Evolutionary conservation across 2,329 filamentous ascomycete species (phyloP).

Genomic region (Phaeosphaeriaceae sp.): DNA sequence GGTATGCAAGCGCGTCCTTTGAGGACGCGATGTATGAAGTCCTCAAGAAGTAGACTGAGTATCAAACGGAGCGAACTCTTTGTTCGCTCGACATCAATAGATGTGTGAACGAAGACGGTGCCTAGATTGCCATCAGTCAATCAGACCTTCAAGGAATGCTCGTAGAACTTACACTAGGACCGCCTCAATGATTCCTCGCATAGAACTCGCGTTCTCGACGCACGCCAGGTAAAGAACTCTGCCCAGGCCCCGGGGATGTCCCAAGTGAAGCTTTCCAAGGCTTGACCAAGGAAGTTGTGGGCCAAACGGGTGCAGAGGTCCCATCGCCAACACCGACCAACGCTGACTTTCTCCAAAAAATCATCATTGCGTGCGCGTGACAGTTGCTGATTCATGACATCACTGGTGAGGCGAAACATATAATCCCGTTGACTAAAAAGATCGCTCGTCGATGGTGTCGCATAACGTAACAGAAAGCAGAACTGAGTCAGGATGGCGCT

Average conservation of each 20-base stretch:
- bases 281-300: not conserved
- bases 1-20: not conserved
- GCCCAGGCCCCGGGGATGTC: not conserved
- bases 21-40: too few species aligned
- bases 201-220: not conserved
- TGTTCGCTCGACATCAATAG: not conserved
- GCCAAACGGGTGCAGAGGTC: not conserved
- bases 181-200: too few species aligned
- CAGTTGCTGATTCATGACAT: constrained; percentile 18
- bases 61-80: too few species aligned
- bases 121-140: too few species aligned
- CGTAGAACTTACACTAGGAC: too few species aligned
- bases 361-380: not conserved
- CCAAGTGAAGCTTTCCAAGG: not conserved
- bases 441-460: constrained; percentile 4
- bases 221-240: not conserved
- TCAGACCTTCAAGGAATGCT: too few species aligned
- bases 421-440: constrained; percentile 17
- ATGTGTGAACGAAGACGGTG: too few species aligned
- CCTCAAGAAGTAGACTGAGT: too few species aligned
- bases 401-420: constrained; percentile 6
- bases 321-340: not conserved
- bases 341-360: not conserved
- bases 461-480: constrained; percentile 28
- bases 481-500: not conserved